Evolutionary conservation across 2,329 filamentous ascomycete genomes (phyloP), one percentile per base, ranked within the genome.

Genomic region (Botrytis byssoidea): DNA sequence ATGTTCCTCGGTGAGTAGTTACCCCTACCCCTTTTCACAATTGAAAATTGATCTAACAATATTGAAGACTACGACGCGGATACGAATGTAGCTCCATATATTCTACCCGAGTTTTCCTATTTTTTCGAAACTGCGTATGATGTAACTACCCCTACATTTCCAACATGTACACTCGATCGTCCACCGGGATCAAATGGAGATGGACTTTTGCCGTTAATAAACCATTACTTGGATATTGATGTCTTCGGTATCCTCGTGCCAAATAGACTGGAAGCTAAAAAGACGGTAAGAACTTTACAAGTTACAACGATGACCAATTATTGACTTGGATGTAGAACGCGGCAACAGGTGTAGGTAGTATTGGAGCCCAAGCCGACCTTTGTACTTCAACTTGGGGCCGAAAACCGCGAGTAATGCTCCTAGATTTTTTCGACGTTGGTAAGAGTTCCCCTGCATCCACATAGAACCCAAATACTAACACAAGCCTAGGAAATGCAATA

Each of bases 121-220:
- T 87, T 91, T 77, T 94, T 92, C 84, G 93, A 95, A 81, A 95
- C 92, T 63, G 85, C 88, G 0, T 95, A 87, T 82, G 89, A 92
- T 76, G 76, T 77, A 9, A 89, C 86, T 1, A 60, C 51, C 7
- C 18, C 71, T 35, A 83, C 87, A 68, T 90, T 92, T 79, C 89
- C 89, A 79, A 87, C 86, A 60, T 95, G 93, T 83, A 83, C 83
- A 18, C 85, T 93, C 4, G 86, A 92, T 79, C 87, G 92, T 12
- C 93, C 93, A 0, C 78, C 74, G 10, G 77, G 76, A 32, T 78
- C 87, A 83, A 2, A 79, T 84, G 46, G 80, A 81, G 51, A 35
- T 10, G 85, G 85, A 67, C 83, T 85, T 65, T 85, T 90, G 80
- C 85, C 88, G 44, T 79, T 90, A 40, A 87, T 90, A 82, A 92